Conservation (phyloP, 805 yeast species). For the Wickerhamomyces sydowiorum region DNA sequence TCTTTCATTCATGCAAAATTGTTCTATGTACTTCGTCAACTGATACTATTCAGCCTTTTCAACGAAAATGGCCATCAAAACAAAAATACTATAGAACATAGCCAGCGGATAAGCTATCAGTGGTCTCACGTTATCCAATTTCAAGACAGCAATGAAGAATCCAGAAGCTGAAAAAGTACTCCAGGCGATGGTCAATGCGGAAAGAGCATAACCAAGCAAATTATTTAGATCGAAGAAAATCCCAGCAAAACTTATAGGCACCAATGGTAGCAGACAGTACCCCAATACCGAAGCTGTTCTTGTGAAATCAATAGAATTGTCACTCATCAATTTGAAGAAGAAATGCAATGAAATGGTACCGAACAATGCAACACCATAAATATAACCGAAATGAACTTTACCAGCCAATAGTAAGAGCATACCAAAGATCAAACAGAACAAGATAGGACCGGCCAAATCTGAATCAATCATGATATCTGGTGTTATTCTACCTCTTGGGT, state of each 20-base stretch:
- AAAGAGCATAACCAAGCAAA: constrained; percentile 61
- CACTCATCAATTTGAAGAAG: constrained; percentile 84
- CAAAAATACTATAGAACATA: constrained; percentile 89
- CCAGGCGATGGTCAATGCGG: constrained; percentile 73
- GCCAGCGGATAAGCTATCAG: constrained; percentile 91
- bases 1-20: neutral
- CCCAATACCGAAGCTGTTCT: constrained; percentile 91
- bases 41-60: constrained; percentile 12
- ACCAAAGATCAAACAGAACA: constrained; percentile 86
- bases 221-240: constrained; percentile 61
- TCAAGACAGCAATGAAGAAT: constrained; percentile 80
- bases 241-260: constrained; percentile 67
- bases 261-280: constrained; percentile 88
- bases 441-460: constrained; percentile 91
- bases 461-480: constrained; percentile 80
- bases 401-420: constrained; percentile 79
- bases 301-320: constrained; percentile 40
- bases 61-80: constrained; percentile 90
- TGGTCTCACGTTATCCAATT: constrained; percentile 77
- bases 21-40: neutral
- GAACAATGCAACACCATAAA: constrained; percentile 91
- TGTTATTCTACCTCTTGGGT: constrained; percentile 59
- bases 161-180: constrained; percentile 93
- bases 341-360: constrained; percentile 84
- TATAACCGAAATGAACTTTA: constrained; percentile 93